These are phyloP conservation scores for Tricholoma sp. DNA, from an alignment of 768 basidiomycete species.

Conservation along the genomic window DNA sequence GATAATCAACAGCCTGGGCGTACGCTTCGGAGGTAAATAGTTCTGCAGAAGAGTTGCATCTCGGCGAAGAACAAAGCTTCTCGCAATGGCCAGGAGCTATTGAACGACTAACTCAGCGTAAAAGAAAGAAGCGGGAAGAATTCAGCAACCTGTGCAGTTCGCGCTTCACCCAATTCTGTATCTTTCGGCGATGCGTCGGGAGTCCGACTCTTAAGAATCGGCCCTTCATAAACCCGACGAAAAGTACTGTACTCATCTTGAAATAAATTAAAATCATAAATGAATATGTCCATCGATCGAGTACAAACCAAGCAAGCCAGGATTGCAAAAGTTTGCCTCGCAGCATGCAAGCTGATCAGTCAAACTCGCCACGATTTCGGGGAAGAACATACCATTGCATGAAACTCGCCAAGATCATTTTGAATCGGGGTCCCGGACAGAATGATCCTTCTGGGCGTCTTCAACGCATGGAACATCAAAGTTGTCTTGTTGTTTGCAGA, in stretches of 20 bases:
- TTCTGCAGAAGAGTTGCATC: slow-evolving; percentile 78
- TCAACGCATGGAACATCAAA: slow-evolving; percentile 74
- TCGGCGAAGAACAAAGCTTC: slow-evolving; percentile 86
- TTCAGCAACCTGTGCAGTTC: slow-evolving; percentile 61
- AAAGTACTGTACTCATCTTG: slow-evolving; percentile 74
- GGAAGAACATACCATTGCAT: slow-evolving; percentile 73
- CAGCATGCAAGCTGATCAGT: not conserved
- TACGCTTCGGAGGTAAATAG: slow-evolving; percentile 90
- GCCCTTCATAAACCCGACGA: slow-evolving; percentile 76
- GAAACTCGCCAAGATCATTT: slow-evolving; percentile 93
- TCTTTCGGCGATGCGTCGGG: slow-evolving; percentile 71
- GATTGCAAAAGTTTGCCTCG: slow-evolving; percentile 91
- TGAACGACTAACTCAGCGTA: not conserved
- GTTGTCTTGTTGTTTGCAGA: slow-evolving; percentile 89
- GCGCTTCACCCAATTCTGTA: slow-evolving; percentile 70
- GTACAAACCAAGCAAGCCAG: slow-evolving; percentile 71
- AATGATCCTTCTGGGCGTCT: slow-evolving; percentile 75
- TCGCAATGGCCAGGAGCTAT: slow-evolving; percentile 68
- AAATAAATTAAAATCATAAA: not conserved
- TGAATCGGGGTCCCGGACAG: slow-evolving; percentile 97
- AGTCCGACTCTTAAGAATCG: slow-evolving; percentile 81
- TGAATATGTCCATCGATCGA: not conserved
- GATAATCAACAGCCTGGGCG: slow-evolving; percentile 22
- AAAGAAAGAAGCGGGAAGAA: not conserved
- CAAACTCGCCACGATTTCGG: not conserved